A percentile compares a stretch with the other conserved stretches of the same genome.
phyloP scores from a whole-genome alignment of 306 rosid species.

The Fragaria vesca region DNA sequence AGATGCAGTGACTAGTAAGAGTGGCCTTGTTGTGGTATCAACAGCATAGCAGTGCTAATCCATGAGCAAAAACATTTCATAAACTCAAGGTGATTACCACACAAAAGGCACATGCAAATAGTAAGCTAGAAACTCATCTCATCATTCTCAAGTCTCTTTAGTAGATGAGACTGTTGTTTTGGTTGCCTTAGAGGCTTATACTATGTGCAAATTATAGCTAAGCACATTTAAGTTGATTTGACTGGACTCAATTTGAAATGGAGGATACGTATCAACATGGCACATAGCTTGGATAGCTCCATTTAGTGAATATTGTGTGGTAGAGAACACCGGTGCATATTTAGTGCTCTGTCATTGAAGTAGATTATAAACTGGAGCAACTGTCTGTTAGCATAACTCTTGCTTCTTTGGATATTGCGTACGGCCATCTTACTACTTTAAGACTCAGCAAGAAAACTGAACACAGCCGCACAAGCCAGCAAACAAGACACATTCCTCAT shows the following conservation, averaged over 20 bases:
- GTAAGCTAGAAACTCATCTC: constrained; percentile 4
- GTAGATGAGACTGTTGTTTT: too few relatives aligned
- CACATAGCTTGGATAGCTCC: not conserved
- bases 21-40: constrained; percentile 81
- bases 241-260: not conserved
- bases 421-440: not conserved
- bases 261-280: not conserved
- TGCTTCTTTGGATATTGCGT: not conserved
- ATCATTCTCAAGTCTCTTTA: too few relatives aligned
- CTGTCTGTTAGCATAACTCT: not conserved
- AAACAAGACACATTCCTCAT: not conserved
- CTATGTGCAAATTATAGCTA: not conserved
- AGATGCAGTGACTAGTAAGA: constrained; percentile 84
- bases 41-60: constrained; percentile 83
- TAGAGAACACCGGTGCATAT: not conserved
- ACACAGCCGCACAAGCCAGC: not conserved
- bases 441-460: not conserved
- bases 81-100: not conserved
- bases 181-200: too few relatives aligned
- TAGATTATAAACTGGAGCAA: not conserved
- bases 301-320: not conserved
- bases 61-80: constrained; percentile 13
- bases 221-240: not conserved
- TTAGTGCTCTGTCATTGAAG: not conserved
- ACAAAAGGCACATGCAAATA: not conserved